phyloP scores from a whole-genome alignment of 495 filamentous ascomycete species.

The Penicillium tannophilum region DNA sequence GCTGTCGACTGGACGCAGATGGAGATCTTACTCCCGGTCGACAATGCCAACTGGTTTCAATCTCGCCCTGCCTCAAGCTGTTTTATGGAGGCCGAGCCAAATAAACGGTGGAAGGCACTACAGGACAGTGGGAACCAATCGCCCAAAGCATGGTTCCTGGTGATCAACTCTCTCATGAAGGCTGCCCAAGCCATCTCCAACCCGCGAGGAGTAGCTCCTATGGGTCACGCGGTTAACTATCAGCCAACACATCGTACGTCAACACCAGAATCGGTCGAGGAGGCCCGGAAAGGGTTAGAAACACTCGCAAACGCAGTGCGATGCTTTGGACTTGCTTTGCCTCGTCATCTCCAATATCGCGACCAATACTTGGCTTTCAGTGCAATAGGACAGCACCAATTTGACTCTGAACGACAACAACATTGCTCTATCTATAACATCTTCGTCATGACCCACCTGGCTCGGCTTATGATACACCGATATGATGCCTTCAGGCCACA shows the following conservation, averaged over 20 bases:
- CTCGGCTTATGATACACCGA: constrained; percentile 16
- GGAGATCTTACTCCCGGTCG: neutral
- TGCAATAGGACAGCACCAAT: neutral
- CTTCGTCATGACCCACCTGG: constrained; percentile 15
- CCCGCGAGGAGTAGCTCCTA: neutral
- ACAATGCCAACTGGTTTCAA: constrained; percentile 36
- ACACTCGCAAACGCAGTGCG: constrained; percentile 14
- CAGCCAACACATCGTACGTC: neutral
- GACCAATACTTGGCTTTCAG: constrained; percentile 12
- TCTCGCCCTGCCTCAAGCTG: constrained; percentile 26
- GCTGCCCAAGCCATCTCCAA: constrained; percentile 9
- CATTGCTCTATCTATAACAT: constrained; percentile 19
- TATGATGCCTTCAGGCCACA: constrained; percentile 16
- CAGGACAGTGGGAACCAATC: constrained; percentile 31
- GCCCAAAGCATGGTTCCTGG: constrained; percentile 41
- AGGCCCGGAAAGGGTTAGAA: constrained; percentile 11
- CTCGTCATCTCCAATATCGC: constrained; percentile 9
- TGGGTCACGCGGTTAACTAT: neutral
- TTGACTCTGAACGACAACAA: constrained; percentile 12
- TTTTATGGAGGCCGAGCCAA: constrained; percentile 27
- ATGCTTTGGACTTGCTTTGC: constrained; percentile 16
- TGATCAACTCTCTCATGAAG: constrained; percentile 24
- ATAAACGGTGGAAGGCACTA: constrained; percentile 31
- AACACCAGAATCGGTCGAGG: neutral
- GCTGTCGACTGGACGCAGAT: too few species aligned